These are phyloP conservation scores for Colletotrichum plurivorum DNA, from an alignment of 2,329 filamentous ascomycete genomes.

Conservation along the genomic window DNA sequence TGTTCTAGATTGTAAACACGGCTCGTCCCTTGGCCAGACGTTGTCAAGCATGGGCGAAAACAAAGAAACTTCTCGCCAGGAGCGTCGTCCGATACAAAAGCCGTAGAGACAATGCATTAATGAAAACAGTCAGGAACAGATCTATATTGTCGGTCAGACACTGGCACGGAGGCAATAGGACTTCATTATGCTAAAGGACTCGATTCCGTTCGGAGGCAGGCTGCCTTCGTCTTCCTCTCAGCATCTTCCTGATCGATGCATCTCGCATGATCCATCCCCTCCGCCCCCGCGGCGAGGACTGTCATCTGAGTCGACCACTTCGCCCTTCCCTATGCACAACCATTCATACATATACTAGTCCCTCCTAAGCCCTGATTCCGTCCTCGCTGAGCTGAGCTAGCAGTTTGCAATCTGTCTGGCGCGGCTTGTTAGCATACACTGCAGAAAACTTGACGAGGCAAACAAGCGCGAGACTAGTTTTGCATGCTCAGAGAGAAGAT, in stretches of 20 bases:
- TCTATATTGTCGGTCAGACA: neutral
- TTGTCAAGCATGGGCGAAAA: constrained; percentile 3
- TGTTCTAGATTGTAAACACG: neutral
- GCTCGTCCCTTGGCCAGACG: neutral
- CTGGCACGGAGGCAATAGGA: neutral
- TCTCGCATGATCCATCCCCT: too few relatives aligned
- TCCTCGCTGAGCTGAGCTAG: too few relatives aligned
- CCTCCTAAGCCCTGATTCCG: too few relatives aligned
- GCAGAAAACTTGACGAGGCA: neutral
- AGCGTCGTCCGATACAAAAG: neutral
- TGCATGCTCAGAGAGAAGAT: constrained; percentile 68
- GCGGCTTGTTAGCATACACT: neutral
- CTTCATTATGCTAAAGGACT: neutral
- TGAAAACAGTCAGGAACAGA: neutral
- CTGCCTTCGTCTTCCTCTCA: too few relatives aligned
- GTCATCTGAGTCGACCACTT: too few relatives aligned
- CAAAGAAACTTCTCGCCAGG: constrained; percentile 2
- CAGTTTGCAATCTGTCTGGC: neutral
- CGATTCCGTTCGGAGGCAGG: neutral
- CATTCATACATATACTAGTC: too few relatives aligned
- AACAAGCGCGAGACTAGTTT: neutral
- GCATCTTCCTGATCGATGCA: too few relatives aligned
- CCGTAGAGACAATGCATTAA: neutral
- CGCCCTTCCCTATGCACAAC: too few relatives aligned
- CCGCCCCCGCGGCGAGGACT: too few relatives aligned